phyloP scores from a whole-genome alignment of 805 yeast genomes.

The Candida orba region DNA sequence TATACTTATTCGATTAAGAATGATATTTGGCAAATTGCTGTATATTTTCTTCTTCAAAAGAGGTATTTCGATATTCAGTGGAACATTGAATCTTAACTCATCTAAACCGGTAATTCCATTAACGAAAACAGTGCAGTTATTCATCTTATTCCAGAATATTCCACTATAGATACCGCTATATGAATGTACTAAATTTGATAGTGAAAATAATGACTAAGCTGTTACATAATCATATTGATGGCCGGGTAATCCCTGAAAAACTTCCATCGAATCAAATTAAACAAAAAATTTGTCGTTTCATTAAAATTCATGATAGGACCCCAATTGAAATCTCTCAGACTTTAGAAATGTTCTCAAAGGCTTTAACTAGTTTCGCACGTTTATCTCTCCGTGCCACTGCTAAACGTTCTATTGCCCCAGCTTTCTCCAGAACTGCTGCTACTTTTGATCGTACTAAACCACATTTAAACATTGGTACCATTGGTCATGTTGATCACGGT shows the following conservation, averaged over 20 bases:
- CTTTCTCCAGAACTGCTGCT: constrained; percentile 40
- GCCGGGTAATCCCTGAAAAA: too few species aligned
- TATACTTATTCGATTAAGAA: constrained; percentile 2
- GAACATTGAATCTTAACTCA: constrained; percentile 7
- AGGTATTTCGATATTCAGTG: not conserved
- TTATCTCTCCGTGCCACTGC: constrained; percentile 12
- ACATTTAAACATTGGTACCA: constrained; percentile 94
- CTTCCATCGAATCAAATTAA: not conserved
- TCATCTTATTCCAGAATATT: too few species aligned
- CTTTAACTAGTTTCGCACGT: constrained; percentile 9
- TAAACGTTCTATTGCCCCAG: constrained; percentile 10
- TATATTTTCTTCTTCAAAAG: constrained; percentile 5
- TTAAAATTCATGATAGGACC: not conserved
- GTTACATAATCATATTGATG: not conserved
- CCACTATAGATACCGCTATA: too few species aligned
- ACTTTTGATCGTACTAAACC: constrained; percentile 94
- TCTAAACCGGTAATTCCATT: constrained; percentile 13
- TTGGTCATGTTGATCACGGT: constrained; percentile 99
- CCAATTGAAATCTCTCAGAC: not conserved
- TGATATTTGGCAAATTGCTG: constrained; percentile 6
- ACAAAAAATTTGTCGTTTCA: not conserved
- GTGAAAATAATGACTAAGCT: too few species aligned
- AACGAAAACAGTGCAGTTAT: constrained; percentile 11
- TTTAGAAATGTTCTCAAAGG: constrained; percentile 6
- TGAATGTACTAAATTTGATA: too few species aligned